Evolutionary conservation across 2,329 filamentous ascomycete genomes (phyloP).

Genomic region (Rhynchosporium secalis): DNA sequence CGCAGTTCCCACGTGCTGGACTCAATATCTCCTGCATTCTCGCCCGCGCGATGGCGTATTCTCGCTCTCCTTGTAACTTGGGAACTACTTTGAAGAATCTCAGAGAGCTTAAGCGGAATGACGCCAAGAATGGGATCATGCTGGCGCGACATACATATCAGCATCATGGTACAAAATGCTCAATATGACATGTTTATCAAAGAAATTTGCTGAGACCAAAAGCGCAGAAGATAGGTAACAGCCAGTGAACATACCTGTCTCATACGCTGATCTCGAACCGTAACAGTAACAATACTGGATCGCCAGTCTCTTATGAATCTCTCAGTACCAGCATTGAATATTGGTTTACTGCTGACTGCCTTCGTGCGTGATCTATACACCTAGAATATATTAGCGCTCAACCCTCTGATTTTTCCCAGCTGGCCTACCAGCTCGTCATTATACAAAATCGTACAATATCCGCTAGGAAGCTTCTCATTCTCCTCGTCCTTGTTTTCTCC

Average conservation of each 20-base stretch:
- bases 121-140: conserved; percentile 95
- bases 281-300: conserved; percentile 80
- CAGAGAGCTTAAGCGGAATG: conserved; percentile 82
- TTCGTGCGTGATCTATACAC: conserved; percentile 94
- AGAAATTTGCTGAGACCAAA: not conserved
- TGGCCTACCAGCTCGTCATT: conserved; percentile 74
- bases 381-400: conserved; percentile 37
- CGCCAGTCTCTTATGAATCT: conserved; percentile 92
- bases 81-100: conserved; percentile 83
- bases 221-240: not conserved
- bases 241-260: conserved; percentile 46
- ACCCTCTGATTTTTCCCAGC: not conserved
- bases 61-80: conserved; percentile 60
- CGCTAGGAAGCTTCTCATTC: conserved; percentile 76
- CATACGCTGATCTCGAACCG: conserved; percentile 84
- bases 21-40: not conserved
- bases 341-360: conserved; percentile 89
- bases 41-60: too few species aligned
- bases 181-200: not conserved
- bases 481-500: conserved; percentile 87
- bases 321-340: conserved; percentile 96
- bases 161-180: not conserved
- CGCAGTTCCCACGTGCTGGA: not conserved
- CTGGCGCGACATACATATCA: conserved; percentile 43
- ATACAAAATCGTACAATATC: conserved; percentile 88